Evolutionary conservation across 257 asterid species (phyloP), one percentile per base, ranked within the genome.

Genomic region (Leptodermis oblonga): DNA sequence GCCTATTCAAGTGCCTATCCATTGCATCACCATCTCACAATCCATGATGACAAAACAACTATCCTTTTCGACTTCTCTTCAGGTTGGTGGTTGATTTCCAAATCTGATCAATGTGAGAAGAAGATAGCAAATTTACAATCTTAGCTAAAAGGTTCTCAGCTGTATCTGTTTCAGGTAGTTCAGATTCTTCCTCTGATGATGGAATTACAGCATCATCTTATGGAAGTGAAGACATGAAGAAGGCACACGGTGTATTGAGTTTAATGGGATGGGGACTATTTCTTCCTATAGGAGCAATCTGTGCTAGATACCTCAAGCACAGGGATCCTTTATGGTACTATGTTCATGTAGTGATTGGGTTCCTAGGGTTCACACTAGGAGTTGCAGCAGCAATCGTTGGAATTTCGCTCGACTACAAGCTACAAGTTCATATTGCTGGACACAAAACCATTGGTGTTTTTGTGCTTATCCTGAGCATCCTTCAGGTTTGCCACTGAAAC

Each of bases 371-470:
- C 79, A 71, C 87, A 31, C 73, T 93, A 15, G 97, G 95, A 70
- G 78, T 93, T 68, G 83, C 95, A 17, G 96, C 89, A 23, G 85
- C 83, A 5, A 80, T 82, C 33, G 81, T 86, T 0, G 98, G 98
- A 46, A 70, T 88, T 53, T 82, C 96, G 46, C 89, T 93, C 72
- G 69, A 86, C 62, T 65, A 77, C 71, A 77, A 70, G 82, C 78
- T 90, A 66, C 97, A 88, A 17, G 86, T 65, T 39, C 60, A 78
- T 76, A 79, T 88, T 73, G 86, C 88, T 14, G 79, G 90, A 56
- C 98, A 93, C 76, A 89, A 80, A 76, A 97, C 97, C 77, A 80
- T 88, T 3, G 97, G 97, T 43, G 83, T 93, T 34, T 89, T 88
- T 65, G 79, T 93, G 22, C 86, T 93, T 48, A 81, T 84, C 22